Evolutionary conservation across 2,329 filamentous ascomycete species (phyloP).

Genomic region (Penicillium sp.): DNA sequence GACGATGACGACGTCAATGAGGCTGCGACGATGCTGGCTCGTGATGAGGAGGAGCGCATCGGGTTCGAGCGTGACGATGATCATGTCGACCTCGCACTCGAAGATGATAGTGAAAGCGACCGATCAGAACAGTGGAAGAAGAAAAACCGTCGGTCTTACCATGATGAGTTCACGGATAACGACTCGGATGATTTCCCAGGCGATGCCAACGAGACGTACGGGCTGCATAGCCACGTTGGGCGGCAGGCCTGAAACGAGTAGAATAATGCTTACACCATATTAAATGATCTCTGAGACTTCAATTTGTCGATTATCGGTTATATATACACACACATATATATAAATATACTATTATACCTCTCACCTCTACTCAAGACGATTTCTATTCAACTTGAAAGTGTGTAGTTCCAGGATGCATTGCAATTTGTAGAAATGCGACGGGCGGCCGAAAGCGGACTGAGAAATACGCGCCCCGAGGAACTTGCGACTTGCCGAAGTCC

Average conservation of each 20-base stretch:
- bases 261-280: background rate
- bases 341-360: too few relatives aligned
- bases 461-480: constrained; percentile 37
- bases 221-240: constrained; percentile 43
- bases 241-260: constrained; percentile 10
- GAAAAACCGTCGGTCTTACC: constrained; percentile 48
- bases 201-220: constrained; percentile 45
- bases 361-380: too few relatives aligned
- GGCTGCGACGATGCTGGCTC: constrained; percentile 45
- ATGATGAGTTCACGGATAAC: constrained; percentile 59
- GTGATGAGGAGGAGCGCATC: constrained; percentile 49
- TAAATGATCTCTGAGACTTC: background rate
- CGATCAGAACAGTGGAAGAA: constrained; percentile 29
- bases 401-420: too few relatives aligned
- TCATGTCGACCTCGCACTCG: constrained; percentile 46
- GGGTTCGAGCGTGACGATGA: constrained; percentile 50
- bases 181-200: constrained; percentile 53
- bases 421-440: background rate
- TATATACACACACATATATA: too few relatives aligned
- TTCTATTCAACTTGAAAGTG: too few relatives aligned
- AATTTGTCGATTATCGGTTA: too few relatives aligned
- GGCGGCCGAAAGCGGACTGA: constrained; percentile 30
- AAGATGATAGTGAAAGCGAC: constrained; percentile 49
- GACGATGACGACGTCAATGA: constrained; percentile 45
- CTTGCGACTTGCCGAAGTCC: constrained; percentile 17